A percentile compares a stretch with the other conserved stretches of the same genome.
Evolutionary conservation across 139 green algal genomes (phyloP).

Genomic region (Chlorella sp.): DNA sequence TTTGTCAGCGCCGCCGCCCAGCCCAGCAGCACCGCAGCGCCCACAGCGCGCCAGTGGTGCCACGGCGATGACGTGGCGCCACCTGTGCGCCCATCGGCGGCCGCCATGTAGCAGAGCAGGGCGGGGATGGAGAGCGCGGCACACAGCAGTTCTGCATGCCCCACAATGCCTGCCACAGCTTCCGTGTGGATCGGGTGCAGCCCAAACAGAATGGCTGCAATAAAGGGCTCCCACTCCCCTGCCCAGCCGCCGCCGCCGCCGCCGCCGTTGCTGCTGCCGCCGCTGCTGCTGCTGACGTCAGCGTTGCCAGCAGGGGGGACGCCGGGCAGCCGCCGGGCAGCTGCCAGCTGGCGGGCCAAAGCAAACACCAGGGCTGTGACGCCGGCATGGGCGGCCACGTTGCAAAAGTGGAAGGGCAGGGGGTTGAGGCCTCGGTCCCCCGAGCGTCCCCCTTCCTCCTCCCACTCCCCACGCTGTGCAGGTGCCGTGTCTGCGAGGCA

Average conservation of each 20-base stretch:
- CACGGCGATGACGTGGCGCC: background rate
- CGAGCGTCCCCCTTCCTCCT: background rate
- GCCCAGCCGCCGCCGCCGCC: background rate
- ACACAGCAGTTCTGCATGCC: constrained; percentile 77
- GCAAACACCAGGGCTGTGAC: constrained; percentile 63
- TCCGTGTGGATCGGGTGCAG: constrained; percentile 80
- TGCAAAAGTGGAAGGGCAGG: constrained; percentile 66
- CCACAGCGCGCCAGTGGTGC: constrained; percentile 60
- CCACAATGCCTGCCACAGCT: constrained; percentile 82
- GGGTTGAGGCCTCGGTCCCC: constrained; percentile 49
- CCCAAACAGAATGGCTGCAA: constrained; percentile 72
- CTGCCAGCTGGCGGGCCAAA: constrained; percentile 14
- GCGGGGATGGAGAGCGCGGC: constrained; percentile 59
- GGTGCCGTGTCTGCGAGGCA: background rate
- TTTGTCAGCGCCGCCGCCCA: constrained; percentile 72
- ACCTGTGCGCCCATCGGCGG: constrained; percentile 39
- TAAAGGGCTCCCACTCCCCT: constrained; percentile 36
- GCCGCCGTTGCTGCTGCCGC: background rate
- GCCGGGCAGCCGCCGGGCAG: background rate
- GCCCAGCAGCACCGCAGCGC: constrained; percentile 45
- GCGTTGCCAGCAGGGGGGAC: background rate
- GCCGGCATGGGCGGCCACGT: constrained; percentile 60
- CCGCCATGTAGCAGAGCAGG: constrained; percentile 65
- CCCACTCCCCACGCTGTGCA: background rate
- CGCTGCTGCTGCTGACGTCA: background rate